Percentiles rank a stretch among this genome's conserved stretches.
Evolutionary conservation across 495 filamentous ascomycete genomes (phyloP).

Genomic region (Penicillium subrubescens): DNA sequence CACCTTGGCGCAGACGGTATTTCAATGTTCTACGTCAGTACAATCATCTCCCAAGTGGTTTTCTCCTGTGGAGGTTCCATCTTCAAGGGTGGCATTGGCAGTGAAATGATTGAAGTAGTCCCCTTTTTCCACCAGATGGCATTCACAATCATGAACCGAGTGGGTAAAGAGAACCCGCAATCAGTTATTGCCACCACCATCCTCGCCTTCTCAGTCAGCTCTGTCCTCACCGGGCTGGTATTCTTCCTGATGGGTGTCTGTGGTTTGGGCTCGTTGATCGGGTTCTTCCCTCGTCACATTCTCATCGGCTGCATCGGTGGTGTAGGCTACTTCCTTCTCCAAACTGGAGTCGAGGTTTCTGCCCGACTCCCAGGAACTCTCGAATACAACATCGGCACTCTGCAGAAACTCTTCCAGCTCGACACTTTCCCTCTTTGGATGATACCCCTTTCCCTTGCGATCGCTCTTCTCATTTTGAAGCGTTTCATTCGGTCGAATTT

Average conservation of each 20-base stretch:
- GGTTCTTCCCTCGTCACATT: slow-evolving; percentile 95
- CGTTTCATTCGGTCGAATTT: slow-evolving; percentile 74
- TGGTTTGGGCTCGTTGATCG: slow-evolving; percentile 84
- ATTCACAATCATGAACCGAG: slow-evolving; percentile 74
- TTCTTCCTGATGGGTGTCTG: slow-evolving; percentile 89
- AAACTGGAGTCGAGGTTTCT: slow-evolving; percentile 93
- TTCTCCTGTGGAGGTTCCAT: slow-evolving; percentile 83
- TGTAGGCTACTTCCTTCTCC: slow-evolving; percentile 93
- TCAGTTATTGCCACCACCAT: slow-evolving; percentile 92
- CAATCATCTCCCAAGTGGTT: slow-evolving; percentile 90
- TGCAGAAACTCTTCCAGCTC: slow-evolving; percentile 66
- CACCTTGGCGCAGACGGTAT: slow-evolving; percentile 88
- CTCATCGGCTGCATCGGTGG: slow-evolving; percentile 97
- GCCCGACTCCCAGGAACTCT: slow-evolving; percentile 83
- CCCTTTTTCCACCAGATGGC: slow-evolving; percentile 99
- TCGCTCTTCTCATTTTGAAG: slow-evolving; percentile 75
- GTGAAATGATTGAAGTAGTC: slow-evolving; percentile 98
- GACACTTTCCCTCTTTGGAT: slow-evolving; percentile 83
- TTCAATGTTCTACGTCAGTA: slow-evolving; percentile 98
- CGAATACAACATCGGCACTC: slow-evolving; percentile 73
- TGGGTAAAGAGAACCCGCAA: slow-evolving; percentile 79
- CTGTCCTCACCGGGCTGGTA: slow-evolving; percentile 83
- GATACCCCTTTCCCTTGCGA: slow-evolving; percentile 73
- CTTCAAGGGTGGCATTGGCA: slow-evolving; percentile 90
- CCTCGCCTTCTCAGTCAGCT: slow-evolving; percentile 85